phyloP scores from a whole-genome alignment of 2,329 filamentous ascomycete species.

The Fusarium albosuccineum region DNA sequence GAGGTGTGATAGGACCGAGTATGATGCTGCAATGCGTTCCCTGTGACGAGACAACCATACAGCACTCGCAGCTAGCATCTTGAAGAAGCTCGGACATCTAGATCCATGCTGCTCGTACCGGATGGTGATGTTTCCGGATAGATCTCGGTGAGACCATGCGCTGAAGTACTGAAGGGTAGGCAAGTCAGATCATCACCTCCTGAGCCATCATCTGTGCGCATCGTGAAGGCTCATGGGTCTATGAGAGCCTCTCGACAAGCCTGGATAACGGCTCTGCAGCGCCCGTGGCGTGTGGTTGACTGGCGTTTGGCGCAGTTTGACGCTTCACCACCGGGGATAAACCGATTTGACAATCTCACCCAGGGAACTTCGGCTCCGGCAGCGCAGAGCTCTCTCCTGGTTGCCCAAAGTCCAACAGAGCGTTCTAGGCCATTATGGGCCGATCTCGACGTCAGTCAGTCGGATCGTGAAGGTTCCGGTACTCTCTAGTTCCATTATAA shows the following conservation, averaged over 20 bases:
- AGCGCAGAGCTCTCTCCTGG: background rate
- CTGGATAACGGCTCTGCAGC: background rate
- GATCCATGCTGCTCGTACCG: constrained; percentile 8
- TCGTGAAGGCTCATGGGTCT: background rate
- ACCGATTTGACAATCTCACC: background rate
- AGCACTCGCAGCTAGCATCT: background rate
- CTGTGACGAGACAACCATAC: background rate
- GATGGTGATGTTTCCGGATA: constrained; percentile 5
- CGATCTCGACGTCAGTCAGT: constrained; percentile 11
- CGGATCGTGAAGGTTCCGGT: constrained; percentile 3
- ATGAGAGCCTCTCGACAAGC: background rate
- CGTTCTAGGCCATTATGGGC: constrained; percentile 1
- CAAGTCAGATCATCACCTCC: background rate
- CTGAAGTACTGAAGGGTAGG: constrained; percentile 9
- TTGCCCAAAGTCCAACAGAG: background rate
- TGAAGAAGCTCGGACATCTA: background rate
- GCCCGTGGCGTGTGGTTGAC: background rate
- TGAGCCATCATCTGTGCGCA: constrained; percentile 3
- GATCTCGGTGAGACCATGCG: constrained; percentile 6
- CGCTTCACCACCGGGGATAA: background rate
- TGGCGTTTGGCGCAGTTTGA: background rate
- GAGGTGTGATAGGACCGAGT: background rate
- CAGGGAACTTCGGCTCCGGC: constrained; percentile 8
- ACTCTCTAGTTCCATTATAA: background rate
- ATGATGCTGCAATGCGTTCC: background rate